Conservation (phyloP, 2,329 filamentous ascomycete genomes). For the Fusarium sp. region DNA sequence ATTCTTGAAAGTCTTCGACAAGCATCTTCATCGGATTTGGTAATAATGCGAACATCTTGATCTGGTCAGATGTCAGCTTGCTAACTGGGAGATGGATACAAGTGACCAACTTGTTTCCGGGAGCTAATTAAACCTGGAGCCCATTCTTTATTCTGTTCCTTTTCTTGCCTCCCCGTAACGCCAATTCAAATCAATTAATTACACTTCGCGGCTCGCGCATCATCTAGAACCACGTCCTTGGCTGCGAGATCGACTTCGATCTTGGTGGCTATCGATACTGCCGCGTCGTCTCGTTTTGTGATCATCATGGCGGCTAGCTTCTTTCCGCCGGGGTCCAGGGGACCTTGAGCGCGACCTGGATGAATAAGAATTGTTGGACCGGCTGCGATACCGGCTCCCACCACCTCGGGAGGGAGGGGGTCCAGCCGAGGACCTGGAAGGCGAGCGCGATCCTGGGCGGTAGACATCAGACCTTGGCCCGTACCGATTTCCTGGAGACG, state of each 20-base stretch:
- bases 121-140: conserved; percentile 33
- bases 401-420: conserved; percentile 51
- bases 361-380: conserved; percentile 57
- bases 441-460: conserved; percentile 68
- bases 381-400: conserved; percentile 57
- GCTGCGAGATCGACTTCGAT: conserved; percentile 55
- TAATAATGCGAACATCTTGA: conserved; percentile 30
- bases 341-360: conserved; percentile 62
- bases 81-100: conserved; percentile 23
- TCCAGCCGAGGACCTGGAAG: conserved; percentile 55
- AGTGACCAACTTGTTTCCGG: conserved; percentile 39
- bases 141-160: conserved; percentile 3
- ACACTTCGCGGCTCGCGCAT: conserved; percentile 21
- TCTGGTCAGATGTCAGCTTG: conserved; percentile 40
- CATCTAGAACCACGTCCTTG: conserved; percentile 51
- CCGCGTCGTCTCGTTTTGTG: conserved; percentile 54
- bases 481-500: conserved; percentile 51
- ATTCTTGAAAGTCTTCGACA: conserved; percentile 17
- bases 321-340: conserved; percentile 50
- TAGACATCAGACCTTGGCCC: conserved; percentile 67
- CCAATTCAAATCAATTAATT: conserved; percentile 36
- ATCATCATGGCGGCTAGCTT: conserved; percentile 47
- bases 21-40: conserved; percentile 18
- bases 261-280: conserved; percentile 58
- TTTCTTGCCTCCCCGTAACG: conserved; percentile 30